Base-by-base conservation (phyloP, 2,329 filamentous ascomycete species). In the Trematosphaeria pertusa region DNA sequence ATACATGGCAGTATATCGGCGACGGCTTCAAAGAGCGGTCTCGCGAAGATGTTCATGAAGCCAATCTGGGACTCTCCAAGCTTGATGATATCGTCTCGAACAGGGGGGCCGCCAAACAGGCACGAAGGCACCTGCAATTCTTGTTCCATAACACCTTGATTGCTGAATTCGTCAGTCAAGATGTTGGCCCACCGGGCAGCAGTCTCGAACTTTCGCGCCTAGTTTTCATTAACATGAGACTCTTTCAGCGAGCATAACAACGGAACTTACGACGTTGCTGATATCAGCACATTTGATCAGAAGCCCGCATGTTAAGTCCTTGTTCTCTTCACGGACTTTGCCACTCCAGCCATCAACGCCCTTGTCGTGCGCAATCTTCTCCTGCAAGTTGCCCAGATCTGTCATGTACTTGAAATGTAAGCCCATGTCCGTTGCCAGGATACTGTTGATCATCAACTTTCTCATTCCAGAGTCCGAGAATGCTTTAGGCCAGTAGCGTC, bases 221-320 rank as follows among this genome's bases (percentile, higher is more conserved):
- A 40, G 46, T 35, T 12, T 32, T 18, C n/a, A 5, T 7, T 12
- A 18, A 26, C 20, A 7, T 14, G 2, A 31, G 14, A 15, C 26
- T 5, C 9, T 35, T 5, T 2, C 12, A 21, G 15, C 15, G 15
- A 14, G 15, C 11, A 28, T 6, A 22, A 17, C 5, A 33, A n/a
- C 21, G n/a, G 19, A 70, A 87, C 89, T 71, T 81, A 93, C 89
- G 70, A 97, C 94, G 69, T 99, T 99, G 75, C 93, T 97, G 66
- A 99, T 97, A 71, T 99, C 94, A 30, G 94, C 94, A 69, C 94
- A 97, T 72, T 99, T 99, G 75, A 99, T 97, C 48, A 99, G 77
- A 46, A 99, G 76, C 11, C 91, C 91, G 73, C 94, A 97, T n/a
- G 88, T 78, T 36, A 97, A 75, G 8, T 89, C 85, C 58, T 87